Base-by-base conservation (phyloP, 306 rosid genomes). In the Prunus mongolica region DNA sequence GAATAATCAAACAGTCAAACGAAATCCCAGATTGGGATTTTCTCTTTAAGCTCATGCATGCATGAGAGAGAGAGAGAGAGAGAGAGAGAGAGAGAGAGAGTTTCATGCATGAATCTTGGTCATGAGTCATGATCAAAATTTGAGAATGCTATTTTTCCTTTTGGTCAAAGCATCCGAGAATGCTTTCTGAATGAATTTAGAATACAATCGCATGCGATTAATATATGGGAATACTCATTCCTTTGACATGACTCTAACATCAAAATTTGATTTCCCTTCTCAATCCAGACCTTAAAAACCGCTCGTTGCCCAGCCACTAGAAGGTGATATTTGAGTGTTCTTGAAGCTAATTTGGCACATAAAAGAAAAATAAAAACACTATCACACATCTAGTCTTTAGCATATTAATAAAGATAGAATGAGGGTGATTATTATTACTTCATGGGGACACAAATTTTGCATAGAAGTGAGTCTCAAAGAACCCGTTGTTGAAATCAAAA, bases 381-480 rank as follows among this genome's bases (percentile, higher is more conserved):
- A 9, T 9, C 19, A 13, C 56, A 34, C 38, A 34, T 34, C 38
- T 5, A 34, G 60, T 55, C 2, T 24, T 55, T n/a, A n/a, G 12
- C 60, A 55, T n/a, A 55, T n/a, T 18, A 20, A 5, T 13, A 61
- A 61, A n/a, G 66, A 7, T 34, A 82, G 18, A 2, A 89, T 85
- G 93, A 87, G 75, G 72, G 79, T 90, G 18, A 64, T 75, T 60
- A 80, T 92, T 38, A 79, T 34, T 5, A 34, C 74, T 14, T 74
- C 91, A 28, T 46, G 85, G 70, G 73, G 79, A 27, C 83, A 67
- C 38, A 87, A 90, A 50, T 80, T 90, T 71, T 46, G 56, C 81
- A 65, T 92, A 54, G 93, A 95, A 71, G 85, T 90, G 4, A 84
- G 85, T 38, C 38, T 57, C 75, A 82, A 87, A 86, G 98, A 90